These are phyloP conservation scores for Entomortierella lignicola DNA, from an alignment of 192 early-diverging fungal species.

Conservation along the genomic window DNA sequence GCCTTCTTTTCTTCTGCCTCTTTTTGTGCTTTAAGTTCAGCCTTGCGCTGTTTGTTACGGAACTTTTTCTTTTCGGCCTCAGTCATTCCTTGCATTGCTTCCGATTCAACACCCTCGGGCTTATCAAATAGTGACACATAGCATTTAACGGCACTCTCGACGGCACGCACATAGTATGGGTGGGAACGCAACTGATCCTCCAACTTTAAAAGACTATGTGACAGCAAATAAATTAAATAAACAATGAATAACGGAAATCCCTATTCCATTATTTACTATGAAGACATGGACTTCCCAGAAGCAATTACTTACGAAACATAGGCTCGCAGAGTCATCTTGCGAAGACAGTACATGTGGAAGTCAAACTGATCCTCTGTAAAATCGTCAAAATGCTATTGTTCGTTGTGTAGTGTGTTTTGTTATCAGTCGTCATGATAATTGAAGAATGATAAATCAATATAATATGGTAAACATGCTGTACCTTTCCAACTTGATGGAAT, in stretches of 20 bases:
- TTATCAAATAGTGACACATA: constrained; percentile 45
- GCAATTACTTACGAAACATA: constrained; percentile 75
- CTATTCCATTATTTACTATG: background rate
- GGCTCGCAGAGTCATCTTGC: constrained; percentile 88
- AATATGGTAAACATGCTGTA: constrained; percentile 13
- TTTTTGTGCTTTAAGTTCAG: constrained; percentile 71
- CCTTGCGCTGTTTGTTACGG: constrained; percentile 80
- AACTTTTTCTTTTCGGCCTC: constrained; percentile 84
- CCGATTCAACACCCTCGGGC: constrained; percentile 48
- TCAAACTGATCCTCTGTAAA: constrained; percentile 95
- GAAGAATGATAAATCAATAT: no score
- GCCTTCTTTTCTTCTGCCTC: constrained; percentile 63
- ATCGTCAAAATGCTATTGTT: constrained; percentile 77
- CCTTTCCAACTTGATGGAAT: constrained; percentile 84
- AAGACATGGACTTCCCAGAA: background rate
- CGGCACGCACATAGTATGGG: constrained; percentile 79
- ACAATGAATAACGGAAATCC: background rate
- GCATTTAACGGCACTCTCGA: constrained; percentile 74
- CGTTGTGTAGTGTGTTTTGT: background rate
- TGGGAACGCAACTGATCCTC: constrained; percentile 82
- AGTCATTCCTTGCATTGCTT: constrained; percentile 62
- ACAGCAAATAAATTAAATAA: background rate
- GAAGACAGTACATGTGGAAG: constrained; percentile 94
- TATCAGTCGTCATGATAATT: no score
- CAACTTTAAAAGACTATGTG: constrained; percentile 70